Evolutionary conservation across 202 grass and related monocot genomes (phyloP).

Genomic region (Saccharum hybrid): DNA sequence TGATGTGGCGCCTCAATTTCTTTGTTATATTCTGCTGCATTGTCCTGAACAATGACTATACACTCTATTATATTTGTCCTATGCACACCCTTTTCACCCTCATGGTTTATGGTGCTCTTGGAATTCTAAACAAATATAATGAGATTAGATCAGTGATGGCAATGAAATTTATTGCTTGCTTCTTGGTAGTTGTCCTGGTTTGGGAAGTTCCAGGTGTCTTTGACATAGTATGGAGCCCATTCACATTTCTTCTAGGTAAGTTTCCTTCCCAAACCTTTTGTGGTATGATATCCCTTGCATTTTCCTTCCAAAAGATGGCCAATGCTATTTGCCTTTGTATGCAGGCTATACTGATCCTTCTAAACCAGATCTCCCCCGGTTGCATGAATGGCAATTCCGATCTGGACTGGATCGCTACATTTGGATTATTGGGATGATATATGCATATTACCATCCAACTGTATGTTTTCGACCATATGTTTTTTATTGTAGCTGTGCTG

Average conservation of each 20-base stretch:
- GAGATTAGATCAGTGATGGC: constrained; percentile 82
- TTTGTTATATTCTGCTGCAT: constrained; percentile 94
- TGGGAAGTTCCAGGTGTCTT: constrained; percentile 96
- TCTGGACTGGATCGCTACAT: constrained; percentile 98
- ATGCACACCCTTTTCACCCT: constrained; percentile 99
- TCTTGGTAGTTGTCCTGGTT: constrained; percentile 82
- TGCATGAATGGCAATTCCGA: constrained; percentile 97
- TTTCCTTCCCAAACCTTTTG: constrained; percentile 31
- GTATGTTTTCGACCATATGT: constrained; percentile 54
- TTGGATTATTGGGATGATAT: constrained; percentile 99
- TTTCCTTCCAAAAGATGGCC: constrained; percentile 11
- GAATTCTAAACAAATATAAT: constrained; percentile 95
- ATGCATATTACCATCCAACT: constrained; percentile 96
- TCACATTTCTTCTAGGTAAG: constrained; percentile 84
- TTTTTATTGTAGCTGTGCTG: constrained; percentile 27
- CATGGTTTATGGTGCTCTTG: constrained; percentile 93
- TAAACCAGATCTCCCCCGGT: constrained; percentile 76
- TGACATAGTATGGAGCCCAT: constrained; percentile 90
- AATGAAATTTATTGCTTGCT: constrained; percentile 78
- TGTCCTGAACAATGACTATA: constrained; percentile 90
- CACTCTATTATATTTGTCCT: constrained; percentile 97
- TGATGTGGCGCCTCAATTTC: constrained; percentile 99
- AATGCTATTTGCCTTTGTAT: constrained; percentile 31
- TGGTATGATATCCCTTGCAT: constrained; percentile 5
- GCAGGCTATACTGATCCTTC: constrained; percentile 90